Evolutionary conservation across 1,284 basidiomycete species (phyloP).

Genomic region (Athelia sp.): DNA sequence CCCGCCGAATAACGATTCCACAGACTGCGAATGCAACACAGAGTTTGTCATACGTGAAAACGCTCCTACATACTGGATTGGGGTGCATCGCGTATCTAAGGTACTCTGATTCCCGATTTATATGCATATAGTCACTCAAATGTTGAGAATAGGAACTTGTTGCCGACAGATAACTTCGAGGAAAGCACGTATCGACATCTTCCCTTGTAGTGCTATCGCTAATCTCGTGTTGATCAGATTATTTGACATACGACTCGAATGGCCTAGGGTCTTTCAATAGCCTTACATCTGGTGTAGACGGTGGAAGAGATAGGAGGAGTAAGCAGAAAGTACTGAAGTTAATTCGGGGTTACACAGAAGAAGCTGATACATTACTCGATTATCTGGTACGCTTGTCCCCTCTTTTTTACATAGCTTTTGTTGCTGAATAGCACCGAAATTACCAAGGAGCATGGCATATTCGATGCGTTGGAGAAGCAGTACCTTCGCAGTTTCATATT

Average conservation of each 20-base stretch:
- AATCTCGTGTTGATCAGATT: slow-evolving; percentile 36
- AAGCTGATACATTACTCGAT: slow-evolving; percentile 74
- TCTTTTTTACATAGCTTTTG: too few relatives aligned
- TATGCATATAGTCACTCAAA: slow-evolving; percentile 3
- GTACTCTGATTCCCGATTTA: slow-evolving; percentile 26
- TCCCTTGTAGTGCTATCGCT: slow-evolving; percentile 5
- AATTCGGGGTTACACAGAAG: slow-evolving; percentile 68
- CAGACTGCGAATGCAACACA: slow-evolving; percentile 52
- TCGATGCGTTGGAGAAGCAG: slow-evolving; percentile 71
- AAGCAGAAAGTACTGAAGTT: slow-evolving; percentile 54
- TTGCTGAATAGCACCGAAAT: too few relatives aligned
- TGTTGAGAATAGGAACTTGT: slow-evolving; percentile 48
- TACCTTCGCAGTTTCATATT: slow-evolving; percentile 79
- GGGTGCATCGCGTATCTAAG: slow-evolving; percentile 76
- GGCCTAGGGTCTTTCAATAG: background rate
- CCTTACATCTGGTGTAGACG: background rate
- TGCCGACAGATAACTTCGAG: slow-evolving; percentile 78
- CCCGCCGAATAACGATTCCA: background rate
- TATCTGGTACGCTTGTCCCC: slow-evolving; percentile 53
- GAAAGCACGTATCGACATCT: slow-evolving; percentile 39
- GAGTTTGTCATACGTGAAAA: slow-evolving; percentile 64
- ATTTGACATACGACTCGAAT: slow-evolving; percentile 39
- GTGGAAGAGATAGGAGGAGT: slow-evolving; percentile 16
- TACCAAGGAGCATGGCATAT: slow-evolving; percentile 82
- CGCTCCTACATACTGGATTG: slow-evolving; percentile 65